Evolutionary conservation across 2,329 filamentous ascomycete species (phyloP), one percentile per base, ranked within the genome.

Genomic region (Elsinoe necatrix): DNA sequence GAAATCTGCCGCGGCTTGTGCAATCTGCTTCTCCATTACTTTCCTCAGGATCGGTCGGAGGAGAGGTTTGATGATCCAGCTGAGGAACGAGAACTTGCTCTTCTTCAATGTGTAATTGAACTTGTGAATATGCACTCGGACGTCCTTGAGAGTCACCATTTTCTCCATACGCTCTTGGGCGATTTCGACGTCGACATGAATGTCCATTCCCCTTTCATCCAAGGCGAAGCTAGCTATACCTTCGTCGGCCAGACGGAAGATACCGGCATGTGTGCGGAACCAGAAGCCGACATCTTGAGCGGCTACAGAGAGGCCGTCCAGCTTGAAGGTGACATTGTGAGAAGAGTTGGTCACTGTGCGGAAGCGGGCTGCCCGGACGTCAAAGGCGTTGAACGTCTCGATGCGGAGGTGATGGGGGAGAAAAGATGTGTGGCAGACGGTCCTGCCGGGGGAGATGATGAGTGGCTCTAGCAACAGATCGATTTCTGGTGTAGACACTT

Each of bases 231-330:
- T 89, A 4, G 87, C 89, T 48, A 96, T 87, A 3, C 92, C 92
- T 68, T 90, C 80, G 64, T 95, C 90, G 1, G 82, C 81, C 27
- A 95, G 77, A 21, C 83, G 83, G 50, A 95, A 75, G 1, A 95
- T 69, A 1, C 88, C 84, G 12, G 83, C 82, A 68, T 93, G 91
- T 0, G 87, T 79, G 8, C 87, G 86, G 29, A 96, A 75, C 83
- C 91, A 95, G 73, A 91, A 97, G 21, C 92, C 92, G 29, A 97
- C 77, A 60, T 96, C 90, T 21, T 92, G 83, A 2, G 91, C 91
- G 39, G 86, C 84, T 55, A 93, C 78, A 0, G 89, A 95, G 7
- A 97, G 73, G 0, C 92, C 92, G 61, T 89, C 85, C 37, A 95
- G 73, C 61, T 87, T 88, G 65, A 95, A 78, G 1, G 86, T 87